phyloP scores from a whole-genome alignment of 225 moss, liverwort and hornwort species.

The Pseudisothecium myosuroides region DNA sequence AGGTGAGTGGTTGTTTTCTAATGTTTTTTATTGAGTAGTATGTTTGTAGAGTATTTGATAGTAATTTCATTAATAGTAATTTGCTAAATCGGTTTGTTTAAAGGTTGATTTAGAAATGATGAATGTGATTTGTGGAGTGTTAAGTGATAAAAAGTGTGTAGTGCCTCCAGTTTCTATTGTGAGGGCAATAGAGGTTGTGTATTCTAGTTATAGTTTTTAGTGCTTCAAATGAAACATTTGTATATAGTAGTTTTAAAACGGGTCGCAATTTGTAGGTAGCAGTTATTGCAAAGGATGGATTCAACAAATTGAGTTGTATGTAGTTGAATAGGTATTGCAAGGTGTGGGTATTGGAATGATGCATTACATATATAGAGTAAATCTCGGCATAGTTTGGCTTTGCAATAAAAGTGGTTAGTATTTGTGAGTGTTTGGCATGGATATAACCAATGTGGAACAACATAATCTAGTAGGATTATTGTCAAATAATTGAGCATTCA shows the following conservation, averaged over 20 bases:
- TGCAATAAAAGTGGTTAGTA: background rate
- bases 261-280: accelerated
- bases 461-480: background rate
- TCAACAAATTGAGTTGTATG: background rate
- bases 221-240: no score
- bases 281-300: background rate
- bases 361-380: background rate
- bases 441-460: background rate
- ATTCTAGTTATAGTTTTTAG: background rate
- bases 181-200: accelerated
- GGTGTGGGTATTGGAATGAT: background rate
- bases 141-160: background rate
- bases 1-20: background rate
- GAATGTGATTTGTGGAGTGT: background rate
- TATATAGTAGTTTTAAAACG: background rate
- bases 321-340: background rate
- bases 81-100: background rate
- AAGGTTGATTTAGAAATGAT: background rate
- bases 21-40: background rate
- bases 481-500: background rate
- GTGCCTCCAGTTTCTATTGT: background rate
- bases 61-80: background rate
- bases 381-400: background rate
- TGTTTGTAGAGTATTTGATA: background rate
- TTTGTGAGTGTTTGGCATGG: background rate